A percentile compares a stretch with the other conserved stretches of the same genome.
These are phyloP conservation scores for Thermothelomyces thermophilus DNA, from an alignment of 2,329 filamentous ascomycete species.

Conservation along the genomic window DNA sequence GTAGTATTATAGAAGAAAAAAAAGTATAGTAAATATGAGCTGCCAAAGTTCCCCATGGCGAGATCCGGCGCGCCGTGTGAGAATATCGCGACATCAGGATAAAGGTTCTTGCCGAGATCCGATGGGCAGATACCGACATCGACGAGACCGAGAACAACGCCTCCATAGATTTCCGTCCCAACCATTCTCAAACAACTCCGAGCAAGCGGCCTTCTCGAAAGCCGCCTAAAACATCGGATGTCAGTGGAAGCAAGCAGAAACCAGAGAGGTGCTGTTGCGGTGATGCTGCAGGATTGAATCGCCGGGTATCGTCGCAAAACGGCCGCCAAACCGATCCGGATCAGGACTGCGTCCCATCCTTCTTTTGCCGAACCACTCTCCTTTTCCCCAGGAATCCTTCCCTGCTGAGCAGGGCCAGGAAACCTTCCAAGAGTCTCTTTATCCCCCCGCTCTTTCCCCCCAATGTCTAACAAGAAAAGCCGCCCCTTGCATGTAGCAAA, in stretches of 20 bases:
- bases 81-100: slow-evolving; percentile 7
- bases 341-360: neutral
- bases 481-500: neutral
- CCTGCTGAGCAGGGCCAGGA: slow-evolving; percentile 9
- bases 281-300: slow-evolving; percentile 1
- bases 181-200: neutral
- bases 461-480: too few species aligned
- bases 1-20: slow-evolving; percentile 18
- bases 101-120: slow-evolving; percentile 2
- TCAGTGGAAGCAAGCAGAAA: neutral
- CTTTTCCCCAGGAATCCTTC: slow-evolving; percentile 5
- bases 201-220: slow-evolving; percentile 2
- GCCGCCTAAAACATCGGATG: slow-evolving; percentile 2
- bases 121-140: slow-evolving; percentile 5
- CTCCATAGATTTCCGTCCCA: neutral
- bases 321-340: slow-evolving; percentile 5
- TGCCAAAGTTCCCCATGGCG: slow-evolving; percentile 8
- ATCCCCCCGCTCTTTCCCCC: neutral
- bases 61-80: slow-evolving; percentile 11
- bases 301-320: slow-evolving; percentile 16
- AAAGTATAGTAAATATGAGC: slow-evolving; percentile 13
- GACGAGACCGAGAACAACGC: slow-evolving; percentile 1
- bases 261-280: neutral
- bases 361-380: slow-evolving; percentile 2
- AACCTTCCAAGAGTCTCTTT: slow-evolving; percentile 5